Conservation (phyloP, 2,329 filamentous ascomycete species). For the Parastagonospora avenae region DNA sequence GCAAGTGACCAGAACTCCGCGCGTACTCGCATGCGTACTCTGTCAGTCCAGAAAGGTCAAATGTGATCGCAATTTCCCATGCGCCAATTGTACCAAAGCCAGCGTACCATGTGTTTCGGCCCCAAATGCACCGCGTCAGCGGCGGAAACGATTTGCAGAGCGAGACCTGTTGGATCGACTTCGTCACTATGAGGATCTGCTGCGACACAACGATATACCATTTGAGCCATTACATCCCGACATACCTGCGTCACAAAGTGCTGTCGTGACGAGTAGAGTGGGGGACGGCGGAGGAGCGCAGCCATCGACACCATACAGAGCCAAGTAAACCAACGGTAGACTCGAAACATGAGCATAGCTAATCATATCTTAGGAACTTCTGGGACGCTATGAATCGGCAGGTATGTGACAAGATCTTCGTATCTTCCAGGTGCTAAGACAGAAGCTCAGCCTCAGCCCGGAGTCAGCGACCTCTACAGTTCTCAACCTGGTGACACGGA, state of each 20-base stretch:
- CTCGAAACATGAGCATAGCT: conserved; percentile 11
- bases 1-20: conserved; percentile 35
- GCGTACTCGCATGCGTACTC: conserved; percentile 65
- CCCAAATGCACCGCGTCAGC: conserved; percentile 58
- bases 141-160: conserved; percentile 68
- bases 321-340: conserved; percentile 3
- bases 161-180: conserved; percentile 72
- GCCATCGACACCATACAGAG: neutral
- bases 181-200: conserved; percentile 68
- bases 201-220: conserved; percentile 69
- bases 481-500: neutral
- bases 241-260: conserved; percentile 5
- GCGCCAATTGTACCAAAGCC: conserved; percentile 37
- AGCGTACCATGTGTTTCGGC: conserved; percentile 46
- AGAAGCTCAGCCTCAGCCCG: conserved; percentile 2
- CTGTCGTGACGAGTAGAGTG: too few species aligned
- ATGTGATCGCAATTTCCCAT: conserved; percentile 46
- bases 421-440: neutral
- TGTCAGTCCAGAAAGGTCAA: conserved; percentile 64
- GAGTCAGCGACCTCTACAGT: conserved; percentile 1
- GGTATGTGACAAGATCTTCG: neutral
- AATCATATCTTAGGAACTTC: conserved; percentile 18
- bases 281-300: neutral
- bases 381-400: conserved; percentile 31
- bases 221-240: conserved; percentile 65